Percentiles rank a stretch among this genome's conserved stretches.
Evolutionary conservation across 2,329 filamentous ascomycete genomes (phyloP).

Genomic region (Sclerotiophoma versabilis): DNA sequence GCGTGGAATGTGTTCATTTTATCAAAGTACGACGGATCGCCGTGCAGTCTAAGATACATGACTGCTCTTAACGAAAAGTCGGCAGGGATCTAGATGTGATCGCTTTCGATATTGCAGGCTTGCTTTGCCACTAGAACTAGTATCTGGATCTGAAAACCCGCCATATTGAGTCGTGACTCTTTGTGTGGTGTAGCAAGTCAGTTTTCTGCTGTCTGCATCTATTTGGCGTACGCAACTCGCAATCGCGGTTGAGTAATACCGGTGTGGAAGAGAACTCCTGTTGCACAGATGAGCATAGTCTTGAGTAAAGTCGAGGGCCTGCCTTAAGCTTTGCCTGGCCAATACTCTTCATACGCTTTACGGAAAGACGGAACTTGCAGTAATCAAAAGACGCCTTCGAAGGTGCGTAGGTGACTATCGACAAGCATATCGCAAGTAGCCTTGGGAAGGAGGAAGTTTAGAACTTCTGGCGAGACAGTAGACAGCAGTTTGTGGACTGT

Average conservation of each 20-base stretch:
- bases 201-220: slow-evolving; percentile 64
- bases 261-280: slow-evolving; percentile 57
- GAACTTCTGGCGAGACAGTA: slow-evolving; percentile 53
- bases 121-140: slow-evolving; percentile 50
- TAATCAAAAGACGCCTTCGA: slow-evolving; percentile 58
- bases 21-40: slow-evolving; percentile 47
- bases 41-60: slow-evolving; percentile 52
- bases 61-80: slow-evolving; percentile 50
- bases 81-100: slow-evolving; percentile 48
- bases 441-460: slow-evolving; percentile 55
- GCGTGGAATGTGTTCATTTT: slow-evolving; percentile 44
- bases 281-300: slow-evolving; percentile 53
- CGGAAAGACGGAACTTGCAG: slow-evolving; percentile 61
- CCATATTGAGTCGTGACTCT: slow-evolving; percentile 60
- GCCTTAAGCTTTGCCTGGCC: slow-evolving; percentile 50
- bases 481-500: slow-evolving; percentile 47
- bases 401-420: slow-evolving; percentile 58
- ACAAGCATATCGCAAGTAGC: slow-evolving; percentile 57
- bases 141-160: slow-evolving; percentile 57
- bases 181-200: slow-evolving; percentile 62
- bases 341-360: slow-evolving; percentile 60
- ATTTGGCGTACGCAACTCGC: slow-evolving; percentile 49
- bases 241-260: slow-evolving; percentile 55
- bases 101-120: slow-evolving; percentile 43
- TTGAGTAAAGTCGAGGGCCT: slow-evolving; percentile 59